phyloP scores from a whole-genome alignment of 371 early-diverging fungal species.

The Amoeboradix gromovi region DNA sequence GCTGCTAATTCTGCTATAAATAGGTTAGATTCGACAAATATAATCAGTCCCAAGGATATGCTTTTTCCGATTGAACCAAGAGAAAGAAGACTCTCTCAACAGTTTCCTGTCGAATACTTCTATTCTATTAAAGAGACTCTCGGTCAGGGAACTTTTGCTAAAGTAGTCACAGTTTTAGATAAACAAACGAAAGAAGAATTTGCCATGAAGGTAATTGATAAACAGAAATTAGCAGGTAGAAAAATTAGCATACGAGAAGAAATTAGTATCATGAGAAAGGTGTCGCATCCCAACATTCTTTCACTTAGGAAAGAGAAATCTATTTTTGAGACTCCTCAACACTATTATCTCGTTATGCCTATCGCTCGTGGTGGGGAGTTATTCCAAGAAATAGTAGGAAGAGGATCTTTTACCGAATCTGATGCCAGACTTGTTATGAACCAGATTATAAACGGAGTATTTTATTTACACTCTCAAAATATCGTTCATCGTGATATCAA shows the following conservation, averaged over 20 bases:
- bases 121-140: not conserved
- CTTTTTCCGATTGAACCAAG: not conserved
- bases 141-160: slow-evolving; percentile 7
- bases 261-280: not conserved
- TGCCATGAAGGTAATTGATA: slow-evolving; percentile 10
- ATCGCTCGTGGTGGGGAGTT: not conserved
- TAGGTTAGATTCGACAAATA: not conserved
- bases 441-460: slow-evolving; percentile 12
- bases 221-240: slow-evolving; percentile 1
- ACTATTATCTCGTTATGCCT: not conserved
- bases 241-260: not conserved
- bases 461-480: slow-evolving; percentile 10
- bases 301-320: not conserved
- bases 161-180: slow-evolving; percentile 6
- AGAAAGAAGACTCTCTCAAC: not conserved
- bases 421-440: slow-evolving; percentile 5
- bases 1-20: not conserved
- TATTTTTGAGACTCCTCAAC: not conserved
- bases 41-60: not conserved
- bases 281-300: not conserved
- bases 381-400: not conserved
- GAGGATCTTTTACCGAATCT: slow-evolving; percentile 1
- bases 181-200: slow-evolving; percentile 3
- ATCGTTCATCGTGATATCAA: slow-evolving; percentile 18
- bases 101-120: not conserved